Percentiles rank a stretch among this genome's conserved stretches.
These are phyloP conservation scores for Colletotrichum orchidophilum DNA, from an alignment of 2,329 filamentous ascomycete species.

Conservation along the genomic window DNA sequence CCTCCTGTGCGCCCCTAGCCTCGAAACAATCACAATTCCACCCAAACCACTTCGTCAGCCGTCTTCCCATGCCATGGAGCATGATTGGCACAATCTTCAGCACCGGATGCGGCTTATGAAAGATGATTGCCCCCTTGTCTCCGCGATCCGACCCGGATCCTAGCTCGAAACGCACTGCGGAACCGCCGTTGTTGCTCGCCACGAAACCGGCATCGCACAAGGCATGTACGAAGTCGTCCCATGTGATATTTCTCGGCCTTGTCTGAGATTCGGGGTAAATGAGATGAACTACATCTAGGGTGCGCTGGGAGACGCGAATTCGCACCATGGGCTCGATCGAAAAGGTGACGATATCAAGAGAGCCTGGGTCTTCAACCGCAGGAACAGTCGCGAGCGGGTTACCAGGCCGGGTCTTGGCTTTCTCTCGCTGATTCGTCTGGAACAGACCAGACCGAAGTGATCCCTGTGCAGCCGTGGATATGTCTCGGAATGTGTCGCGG, in stretches of 20 bases:
- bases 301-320: neutral
- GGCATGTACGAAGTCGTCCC: neutral
- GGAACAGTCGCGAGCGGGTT: neutral
- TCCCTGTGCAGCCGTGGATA: neutral
- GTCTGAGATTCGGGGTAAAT: neutral
- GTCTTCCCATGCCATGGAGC: slow-evolving; percentile 15
- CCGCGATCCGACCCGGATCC: neutral
- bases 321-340: neutral
- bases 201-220: neutral
- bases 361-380: neutral
- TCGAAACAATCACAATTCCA: neutral
- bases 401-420: neutral
- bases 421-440: neutral
- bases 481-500: neutral
- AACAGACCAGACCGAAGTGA: neutral
- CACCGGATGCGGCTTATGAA: slow-evolving; percentile 22
- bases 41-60: neutral
- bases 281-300: neutral
- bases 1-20: neutral
- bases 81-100: slow-evolving; percentile 21
- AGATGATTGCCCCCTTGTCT: slow-evolving; percentile 7
- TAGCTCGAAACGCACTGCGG: neutral
- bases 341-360: neutral
- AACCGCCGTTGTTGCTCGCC: neutral
- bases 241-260: neutral